phyloP scores from a whole-genome alignment of 129 eudicot genomes.

The Calendula officinalis region DNA sequence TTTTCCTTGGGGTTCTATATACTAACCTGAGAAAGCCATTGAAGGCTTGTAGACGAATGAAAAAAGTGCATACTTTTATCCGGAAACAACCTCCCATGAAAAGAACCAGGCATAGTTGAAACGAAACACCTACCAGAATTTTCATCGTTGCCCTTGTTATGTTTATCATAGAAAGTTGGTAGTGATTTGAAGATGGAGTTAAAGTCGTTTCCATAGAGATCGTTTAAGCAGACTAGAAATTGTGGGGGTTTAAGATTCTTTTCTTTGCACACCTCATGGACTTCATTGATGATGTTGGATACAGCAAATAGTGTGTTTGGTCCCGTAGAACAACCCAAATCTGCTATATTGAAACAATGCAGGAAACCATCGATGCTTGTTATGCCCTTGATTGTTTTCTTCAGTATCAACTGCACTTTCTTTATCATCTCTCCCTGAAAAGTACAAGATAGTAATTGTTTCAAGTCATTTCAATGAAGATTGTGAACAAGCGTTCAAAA shows the following conservation, averaged over 20 bases:
- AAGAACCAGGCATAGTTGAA: no score
- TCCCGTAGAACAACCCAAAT: no score
- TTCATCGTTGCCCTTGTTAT: no score
- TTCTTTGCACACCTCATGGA: no score
- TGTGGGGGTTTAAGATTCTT: background rate
- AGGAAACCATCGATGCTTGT: no score
- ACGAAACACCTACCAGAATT: no score
- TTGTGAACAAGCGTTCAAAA: no score
- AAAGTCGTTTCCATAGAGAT: conserved; percentile 24
- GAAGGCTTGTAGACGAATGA: conserved; percentile 13
- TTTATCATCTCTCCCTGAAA: background rate
- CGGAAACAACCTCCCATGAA: no score
- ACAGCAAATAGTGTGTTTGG: no score
- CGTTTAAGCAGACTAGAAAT: conserved; percentile 21
- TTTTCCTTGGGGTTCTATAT: background rate
- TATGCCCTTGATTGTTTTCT: conserved; percentile 1
- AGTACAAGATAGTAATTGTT: background rate
- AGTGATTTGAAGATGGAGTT: conserved; percentile 19
- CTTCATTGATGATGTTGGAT: no score
- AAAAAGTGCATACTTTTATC: no score
- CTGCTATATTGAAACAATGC: background rate
- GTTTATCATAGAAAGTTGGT: background rate
- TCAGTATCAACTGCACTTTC: background rate
- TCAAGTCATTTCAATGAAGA: no score
- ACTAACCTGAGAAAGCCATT: conserved; percentile 30